Evolutionary conservation across 768 basidiomycete genomes (phyloP).

Genomic region (Krasilnikovozyma curviuscula): DNA sequence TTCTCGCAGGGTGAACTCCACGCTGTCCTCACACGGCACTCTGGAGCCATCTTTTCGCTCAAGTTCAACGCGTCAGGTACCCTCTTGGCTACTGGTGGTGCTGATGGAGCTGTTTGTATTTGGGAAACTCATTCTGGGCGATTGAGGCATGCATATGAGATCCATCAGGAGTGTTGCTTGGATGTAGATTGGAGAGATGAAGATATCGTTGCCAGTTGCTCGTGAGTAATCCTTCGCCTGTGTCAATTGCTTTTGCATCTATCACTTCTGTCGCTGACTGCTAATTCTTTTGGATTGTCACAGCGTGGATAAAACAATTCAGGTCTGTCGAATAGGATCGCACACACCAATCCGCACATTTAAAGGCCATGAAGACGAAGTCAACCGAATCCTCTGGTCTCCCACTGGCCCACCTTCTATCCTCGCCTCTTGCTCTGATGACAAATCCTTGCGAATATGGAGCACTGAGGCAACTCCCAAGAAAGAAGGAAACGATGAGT

Average conservation of each 20-base stretch:
- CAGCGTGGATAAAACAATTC: slow-evolving; percentile 7
- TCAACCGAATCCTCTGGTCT: slow-evolving; percentile 49
- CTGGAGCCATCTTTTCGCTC: slow-evolving; percentile 36
- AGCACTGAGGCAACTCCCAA: slow-evolving; percentile 29
- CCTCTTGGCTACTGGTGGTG: slow-evolving; percentile 55
- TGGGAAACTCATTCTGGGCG: slow-evolving; percentile 52
- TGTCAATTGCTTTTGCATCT: neutral
- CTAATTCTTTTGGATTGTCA: neutral
- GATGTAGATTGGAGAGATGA: slow-evolving; percentile 11
- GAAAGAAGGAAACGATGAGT: neutral
- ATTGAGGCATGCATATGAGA: slow-evolving; percentile 29
- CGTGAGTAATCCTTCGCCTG: neutral
- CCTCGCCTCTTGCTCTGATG: slow-evolving; percentile 65
- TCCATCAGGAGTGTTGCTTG: slow-evolving; percentile 8
- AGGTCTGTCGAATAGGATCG: slow-evolving; percentile 16
- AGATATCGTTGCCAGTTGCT: slow-evolving; percentile 8
- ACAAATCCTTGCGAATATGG: slow-evolving; percentile 60
- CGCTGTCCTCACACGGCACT: slow-evolving; percentile 6
- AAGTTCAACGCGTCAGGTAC: slow-evolving; percentile 54
- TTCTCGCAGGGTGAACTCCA: slow-evolving; percentile 6
- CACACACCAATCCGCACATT: slow-evolving; percentile 39
- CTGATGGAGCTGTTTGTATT: slow-evolving; percentile 56
- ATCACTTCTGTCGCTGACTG: neutral
- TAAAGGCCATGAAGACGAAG: slow-evolving; percentile 56
- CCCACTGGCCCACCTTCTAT: slow-evolving; percentile 21